Percentiles rank a stretch among this genome's conserved stretches.
Conservation (phyloP, 257 asterid genomes). For the Penstemon davidsonii region DNA sequence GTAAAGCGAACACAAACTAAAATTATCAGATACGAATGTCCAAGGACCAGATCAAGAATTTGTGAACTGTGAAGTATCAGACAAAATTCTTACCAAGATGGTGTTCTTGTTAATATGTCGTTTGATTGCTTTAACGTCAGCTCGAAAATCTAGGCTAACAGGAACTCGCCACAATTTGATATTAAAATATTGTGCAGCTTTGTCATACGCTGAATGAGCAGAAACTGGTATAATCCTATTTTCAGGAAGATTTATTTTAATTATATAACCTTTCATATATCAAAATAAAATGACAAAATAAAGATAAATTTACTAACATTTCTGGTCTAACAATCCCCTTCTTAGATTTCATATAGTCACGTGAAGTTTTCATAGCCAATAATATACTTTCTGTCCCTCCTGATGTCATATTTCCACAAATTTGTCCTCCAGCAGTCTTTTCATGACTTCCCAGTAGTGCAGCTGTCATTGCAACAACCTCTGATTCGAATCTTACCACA, state of each 20-base stretch:
- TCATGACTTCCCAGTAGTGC: constrained; percentile 90
- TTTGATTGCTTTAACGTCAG: constrained; percentile 77
- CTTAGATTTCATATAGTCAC: constrained; percentile 86
- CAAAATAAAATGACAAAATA: constrained; percentile 15
- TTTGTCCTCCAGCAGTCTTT: constrained; percentile 72
- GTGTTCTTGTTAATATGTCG: constrained; percentile 75
- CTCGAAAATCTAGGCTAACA: constrained; percentile 76
- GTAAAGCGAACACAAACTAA: neutral
- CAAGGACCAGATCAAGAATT: neutral
- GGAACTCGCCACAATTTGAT: constrained; percentile 95
- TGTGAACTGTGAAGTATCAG: constrained; percentile 10
- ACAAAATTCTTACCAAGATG: constrained; percentile 58
- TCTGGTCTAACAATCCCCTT: constrained; percentile 87
- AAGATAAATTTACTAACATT: constrained; percentile 54
- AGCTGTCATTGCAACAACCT: constrained; percentile 95
- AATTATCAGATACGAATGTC: neutral
- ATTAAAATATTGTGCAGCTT: constrained; percentile 95
- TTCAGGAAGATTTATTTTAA: constrained; percentile 33
- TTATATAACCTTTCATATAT: constrained; percentile 17
- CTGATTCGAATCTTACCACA: constrained; percentile 88
- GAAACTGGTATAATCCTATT: constrained; percentile 94
- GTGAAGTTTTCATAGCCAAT: constrained; percentile 86
- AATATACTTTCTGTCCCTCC: constrained; percentile 99
- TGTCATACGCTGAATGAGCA: constrained; percentile 99
- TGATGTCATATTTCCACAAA: constrained; percentile 99